phyloP scores from a whole-genome alignment of 805 yeast genomes.

The Teunomyces aglyptinius region DNA sequence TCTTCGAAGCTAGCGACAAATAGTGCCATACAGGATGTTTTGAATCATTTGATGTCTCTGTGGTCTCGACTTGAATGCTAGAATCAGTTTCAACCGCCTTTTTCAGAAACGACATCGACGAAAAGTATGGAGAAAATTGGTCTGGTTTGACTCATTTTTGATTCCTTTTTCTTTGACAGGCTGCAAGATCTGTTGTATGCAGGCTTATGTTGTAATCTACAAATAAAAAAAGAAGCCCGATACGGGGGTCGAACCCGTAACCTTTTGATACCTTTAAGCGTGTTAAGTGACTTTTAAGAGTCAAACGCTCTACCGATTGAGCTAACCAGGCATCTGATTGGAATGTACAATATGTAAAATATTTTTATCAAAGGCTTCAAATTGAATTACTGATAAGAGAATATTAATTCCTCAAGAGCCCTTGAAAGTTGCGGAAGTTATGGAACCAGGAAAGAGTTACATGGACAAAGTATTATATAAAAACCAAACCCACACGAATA shows the following conservation, averaged over 20 bases:
- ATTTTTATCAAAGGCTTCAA: too few relatives aligned
- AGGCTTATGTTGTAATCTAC: background rate
- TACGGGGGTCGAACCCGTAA: conserved; percentile 19
- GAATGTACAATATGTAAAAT: background rate
- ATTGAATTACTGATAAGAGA: too few relatives aligned
- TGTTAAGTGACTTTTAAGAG: conserved; percentile 7
- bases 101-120: background rate
- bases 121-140: background rate
- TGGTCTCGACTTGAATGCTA: background rate
- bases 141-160: conserved; percentile 1
- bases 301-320: conserved; percentile 15
- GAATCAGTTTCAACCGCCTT: background rate
- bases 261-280: conserved; percentile 14
- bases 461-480: too few relatives aligned
- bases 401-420: too few relatives aligned
- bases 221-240: conserved; percentile 11
- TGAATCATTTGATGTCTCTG: background rate
- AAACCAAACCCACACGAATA: too few relatives aligned
- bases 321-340: conserved; percentile 10
- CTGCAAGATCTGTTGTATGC: background rate
- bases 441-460: too few relatives aligned
- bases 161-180: background rate
- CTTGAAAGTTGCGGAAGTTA: too few relatives aligned
- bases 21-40: background rate
- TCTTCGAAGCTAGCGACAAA: conserved; percentile 9